Conservation (phyloP, 2,329 filamentous ascomycete genomes). For the Cordyceps tenuipes region DNA sequence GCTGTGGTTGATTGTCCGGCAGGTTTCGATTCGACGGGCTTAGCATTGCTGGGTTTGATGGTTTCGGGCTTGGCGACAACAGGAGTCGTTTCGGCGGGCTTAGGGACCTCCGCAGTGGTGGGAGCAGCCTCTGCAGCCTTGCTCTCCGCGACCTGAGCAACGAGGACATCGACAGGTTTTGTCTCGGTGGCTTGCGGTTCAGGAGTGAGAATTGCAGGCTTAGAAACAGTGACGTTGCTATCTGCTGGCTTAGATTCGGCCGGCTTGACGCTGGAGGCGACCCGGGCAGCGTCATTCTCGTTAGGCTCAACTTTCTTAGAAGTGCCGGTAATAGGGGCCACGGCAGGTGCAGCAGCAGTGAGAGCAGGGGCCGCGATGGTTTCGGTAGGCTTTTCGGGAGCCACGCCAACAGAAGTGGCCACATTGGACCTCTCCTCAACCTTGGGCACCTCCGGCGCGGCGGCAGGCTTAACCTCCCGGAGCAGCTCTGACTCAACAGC, state of each 20-base stretch:
- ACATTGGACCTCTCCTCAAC: conserved; percentile 14
- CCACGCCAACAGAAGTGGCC: conserved; percentile 1
- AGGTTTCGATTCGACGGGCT: conserved; percentile 6
- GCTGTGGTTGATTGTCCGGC: conserved; percentile 14
- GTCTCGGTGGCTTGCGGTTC: conserved; percentile 14
- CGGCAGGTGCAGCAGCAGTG: conserved; percentile 14
- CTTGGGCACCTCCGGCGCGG: conserved; percentile 20
- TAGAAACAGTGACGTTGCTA: conserved; percentile 13
- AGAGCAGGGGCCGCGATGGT: conserved; percentile 13
- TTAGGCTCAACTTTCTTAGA: background rate
- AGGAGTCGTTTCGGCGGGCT: background rate
- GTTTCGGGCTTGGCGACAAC: background rate
- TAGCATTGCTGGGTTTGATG: background rate
- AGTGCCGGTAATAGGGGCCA: conserved; percentile 12
- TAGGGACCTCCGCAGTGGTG: background rate
- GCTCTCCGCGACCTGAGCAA: conserved; percentile 1
- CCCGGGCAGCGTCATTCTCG: conserved; percentile 7
- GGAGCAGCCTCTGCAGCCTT: background rate
- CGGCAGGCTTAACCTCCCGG: conserved; percentile 45
- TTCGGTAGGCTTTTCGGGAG: conserved; percentile 3
- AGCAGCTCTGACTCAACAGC: conserved; percentile 66
- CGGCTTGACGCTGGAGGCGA: conserved; percentile 12
- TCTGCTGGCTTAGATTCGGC: conserved; percentile 13
- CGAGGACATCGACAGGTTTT: conserved; percentile 9
- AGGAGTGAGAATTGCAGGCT: conserved; percentile 11